These are phyloP conservation scores for Pyracantha coccinea DNA, from an alignment of 331 rosid species.

Conservation along the genomic window DNA sequence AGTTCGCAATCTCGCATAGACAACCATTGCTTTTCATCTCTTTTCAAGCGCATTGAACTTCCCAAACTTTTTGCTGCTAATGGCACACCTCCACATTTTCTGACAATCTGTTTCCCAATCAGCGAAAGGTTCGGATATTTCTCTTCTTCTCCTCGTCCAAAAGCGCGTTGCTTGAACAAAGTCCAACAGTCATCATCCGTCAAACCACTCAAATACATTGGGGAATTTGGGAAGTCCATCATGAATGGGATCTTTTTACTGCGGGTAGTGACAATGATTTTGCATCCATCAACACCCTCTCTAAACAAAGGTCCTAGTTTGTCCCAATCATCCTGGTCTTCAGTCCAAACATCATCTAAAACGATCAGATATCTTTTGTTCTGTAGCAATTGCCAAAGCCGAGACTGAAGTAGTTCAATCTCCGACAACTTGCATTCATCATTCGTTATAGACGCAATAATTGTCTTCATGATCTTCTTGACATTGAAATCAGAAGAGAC, in stretches of 20 bases:
- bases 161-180: slow-evolving; percentile 18
- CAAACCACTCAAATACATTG: slow-evolving; percentile 1
- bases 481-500: slow-evolving; percentile 11
- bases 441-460: background rate
- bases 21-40: slow-evolving; percentile 17
- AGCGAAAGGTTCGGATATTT: background rate
- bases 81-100: slow-evolving; percentile 22
- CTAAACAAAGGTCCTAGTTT: background rate
- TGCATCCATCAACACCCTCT: background rate
- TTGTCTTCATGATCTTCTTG: background rate
- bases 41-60: slow-evolving; percentile 6
- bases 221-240: background rate
- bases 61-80: slow-evolving; percentile 21
- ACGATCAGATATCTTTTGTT: slow-evolving; percentile 11
- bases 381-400: background rate
- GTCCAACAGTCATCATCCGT: slow-evolving; percentile 12
- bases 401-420: slow-evolving; percentile 4
- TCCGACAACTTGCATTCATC: background rate
- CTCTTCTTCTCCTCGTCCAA: background rate
- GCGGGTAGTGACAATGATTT: slow-evolving; percentile 15
- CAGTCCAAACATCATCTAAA: slow-evolving; percentile 27
- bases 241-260: slow-evolving; percentile 9
- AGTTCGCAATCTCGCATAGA: slow-evolving; percentile 14
- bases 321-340: slow-evolving; percentile 19
- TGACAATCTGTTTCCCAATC: slow-evolving; percentile 22